phyloP scores from a whole-genome alignment of 331 rosid genomes.

The Saraca asoca region DNA sequence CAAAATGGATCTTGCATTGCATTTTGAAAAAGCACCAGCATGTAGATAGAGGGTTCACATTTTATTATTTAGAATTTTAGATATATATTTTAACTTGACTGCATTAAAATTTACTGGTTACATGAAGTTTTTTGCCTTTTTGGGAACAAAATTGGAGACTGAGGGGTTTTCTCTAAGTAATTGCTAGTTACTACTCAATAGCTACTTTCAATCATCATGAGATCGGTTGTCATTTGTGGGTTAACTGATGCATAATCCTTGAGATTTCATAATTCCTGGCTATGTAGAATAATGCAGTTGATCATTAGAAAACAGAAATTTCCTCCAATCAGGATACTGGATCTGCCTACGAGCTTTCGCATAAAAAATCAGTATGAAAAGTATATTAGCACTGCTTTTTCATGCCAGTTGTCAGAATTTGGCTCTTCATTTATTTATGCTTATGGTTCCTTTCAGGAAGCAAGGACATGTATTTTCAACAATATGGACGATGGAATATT shows the following conservation, averaged over 20 bases:
- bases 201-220: neutral
- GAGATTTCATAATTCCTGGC: neutral
- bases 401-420: constrained; percentile 17
- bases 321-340: neutral
- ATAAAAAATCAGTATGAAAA: neutral
- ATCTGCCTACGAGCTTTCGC: neutral
- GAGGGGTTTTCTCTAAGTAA: neutral
- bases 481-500: constrained; percentile 71
- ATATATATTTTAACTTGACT: neutral
- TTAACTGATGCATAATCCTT: neutral
- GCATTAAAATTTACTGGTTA: neutral
- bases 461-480: constrained; percentile 66
- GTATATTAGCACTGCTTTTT: neutral
- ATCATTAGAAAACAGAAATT: constrained; percentile 16
- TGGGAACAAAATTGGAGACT: constrained; percentile 1
- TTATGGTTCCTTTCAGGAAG: constrained; percentile 55
- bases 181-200: neutral
- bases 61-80: neutral
- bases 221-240: no score
- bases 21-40: constrained; percentile 8
- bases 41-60: constrained; percentile 6
- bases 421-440: constrained; percentile 16
- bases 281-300: constrained; percentile 2
- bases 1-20: neutral
- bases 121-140: neutral